Percentiles rank a stretch among this genome's conserved stretches.
These are phyloP conservation scores for Colletotrichum sp. DNA, from an alignment of 2,329 filamentous ascomycete species.

Conservation along the genomic window DNA sequence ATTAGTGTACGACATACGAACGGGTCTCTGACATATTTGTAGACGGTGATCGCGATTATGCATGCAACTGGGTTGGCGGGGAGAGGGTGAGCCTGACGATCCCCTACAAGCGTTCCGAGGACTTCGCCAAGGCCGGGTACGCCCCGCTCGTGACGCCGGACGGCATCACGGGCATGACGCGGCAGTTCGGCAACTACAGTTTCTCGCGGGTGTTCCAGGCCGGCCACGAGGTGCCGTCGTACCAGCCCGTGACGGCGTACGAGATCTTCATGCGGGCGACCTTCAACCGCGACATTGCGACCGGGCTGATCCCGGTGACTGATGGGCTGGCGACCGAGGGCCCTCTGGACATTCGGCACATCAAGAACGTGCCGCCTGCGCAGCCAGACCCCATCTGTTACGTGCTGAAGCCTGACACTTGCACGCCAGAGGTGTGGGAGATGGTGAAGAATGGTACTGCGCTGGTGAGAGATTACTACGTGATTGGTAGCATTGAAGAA, in stretches of 20 bases:
- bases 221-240: slow-evolving; percentile 59
- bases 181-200: slow-evolving; percentile 71
- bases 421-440: slow-evolving; percentile 55
- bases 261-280: slow-evolving; percentile 58
- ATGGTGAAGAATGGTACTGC: slow-evolving; percentile 56
- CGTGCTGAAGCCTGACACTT: slow-evolving; percentile 59
- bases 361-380: slow-evolving; percentile 50
- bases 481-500: slow-evolving; percentile 23
- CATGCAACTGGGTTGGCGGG: slow-evolving; percentile 63
- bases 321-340: slow-evolving; percentile 30
- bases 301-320: slow-evolving; percentile 50
- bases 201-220: slow-evolving; percentile 64
- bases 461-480: slow-evolving; percentile 45
- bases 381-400: slow-evolving; percentile 61
- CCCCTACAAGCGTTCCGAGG: slow-evolving; percentile 37
- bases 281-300: slow-evolving; percentile 52
- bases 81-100: slow-evolving; percentile 65
- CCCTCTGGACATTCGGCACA: slow-evolving; percentile 41
- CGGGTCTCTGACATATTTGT: not conserved
- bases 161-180: slow-evolving; percentile 69
- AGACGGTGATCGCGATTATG: slow-evolving; percentile 49
- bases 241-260: slow-evolving; percentile 54
- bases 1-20: not conserved
- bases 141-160: slow-evolving; percentile 65
- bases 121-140: slow-evolving; percentile 67